Conservation (phyloP, 371 early-diverging fungal genomes). For the Dinochytrium kinnereticum region DNA sequence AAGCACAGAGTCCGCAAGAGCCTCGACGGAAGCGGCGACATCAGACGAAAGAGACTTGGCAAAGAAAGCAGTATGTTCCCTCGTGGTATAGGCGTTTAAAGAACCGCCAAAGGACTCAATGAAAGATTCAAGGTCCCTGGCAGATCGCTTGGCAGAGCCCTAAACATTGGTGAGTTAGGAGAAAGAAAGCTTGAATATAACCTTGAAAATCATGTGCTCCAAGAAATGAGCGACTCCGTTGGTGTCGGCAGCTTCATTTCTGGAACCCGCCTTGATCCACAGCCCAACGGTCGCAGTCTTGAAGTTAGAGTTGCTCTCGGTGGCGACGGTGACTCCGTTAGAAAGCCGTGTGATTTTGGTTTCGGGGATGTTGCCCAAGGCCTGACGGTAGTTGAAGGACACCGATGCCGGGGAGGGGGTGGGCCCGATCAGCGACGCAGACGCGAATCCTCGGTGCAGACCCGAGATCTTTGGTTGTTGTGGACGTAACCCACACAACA, state of each 20-base stretch:
- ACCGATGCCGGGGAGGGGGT: slow-evolving; percentile 41
- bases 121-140: slow-evolving; percentile 87
- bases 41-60: slow-evolving; percentile 91
- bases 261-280: slow-evolving; percentile 97
- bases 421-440: slow-evolving; percentile 29
- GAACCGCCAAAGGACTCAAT: slow-evolving; percentile 98
- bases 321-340: slow-evolving; percentile 95
- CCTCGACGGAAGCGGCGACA: slow-evolving; percentile 85
- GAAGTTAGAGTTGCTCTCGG: slow-evolving; percentile 88
- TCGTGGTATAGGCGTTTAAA: slow-evolving; percentile 96
- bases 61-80: slow-evolving; percentile 98
- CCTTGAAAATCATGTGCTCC: slow-evolving; percentile 99
- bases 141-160: slow-evolving; percentile 87
- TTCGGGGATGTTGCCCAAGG: slow-evolving; percentile 59
- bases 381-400: slow-evolving; percentile 48
- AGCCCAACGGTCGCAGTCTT: slow-evolving; percentile 98
- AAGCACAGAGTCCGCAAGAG: slow-evolving; percentile 94
- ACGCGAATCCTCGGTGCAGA: not conserved
- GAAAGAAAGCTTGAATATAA: slow-evolving; percentile 39
- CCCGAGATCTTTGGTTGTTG: too few species aligned
- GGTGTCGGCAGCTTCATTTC: slow-evolving; percentile 87
- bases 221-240: slow-evolving; percentile 98
- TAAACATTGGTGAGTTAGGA: slow-evolving; percentile 36
- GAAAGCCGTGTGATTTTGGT: slow-evolving; percentile 81
- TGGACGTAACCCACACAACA: too few species aligned